Conservation (phyloP, 805 yeast genomes). For the Priceomyces castillae region DNA sequence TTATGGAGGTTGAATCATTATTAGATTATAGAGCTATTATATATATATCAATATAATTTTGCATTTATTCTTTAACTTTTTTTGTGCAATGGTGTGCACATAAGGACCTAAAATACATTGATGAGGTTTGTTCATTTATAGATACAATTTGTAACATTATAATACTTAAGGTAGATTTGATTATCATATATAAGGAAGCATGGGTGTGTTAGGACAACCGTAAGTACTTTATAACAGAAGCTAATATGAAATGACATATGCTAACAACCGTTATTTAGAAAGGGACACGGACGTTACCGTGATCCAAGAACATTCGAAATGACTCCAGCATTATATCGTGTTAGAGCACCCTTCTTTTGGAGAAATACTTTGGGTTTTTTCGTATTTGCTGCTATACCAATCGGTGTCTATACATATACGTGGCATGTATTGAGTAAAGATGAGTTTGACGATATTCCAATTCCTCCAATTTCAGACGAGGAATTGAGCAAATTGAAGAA, state of each 20-base stretch:
- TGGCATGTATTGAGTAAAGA: conserved; percentile 66
- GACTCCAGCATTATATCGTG: conserved; percentile 92
- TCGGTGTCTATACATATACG: conserved; percentile 64
- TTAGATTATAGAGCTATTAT: conserved; percentile 19
- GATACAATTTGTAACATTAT: background rate
- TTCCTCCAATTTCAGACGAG: conserved; percentile 84
- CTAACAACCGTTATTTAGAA: conserved; percentile 21
- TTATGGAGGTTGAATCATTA: conserved; percentile 88
- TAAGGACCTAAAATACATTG: background rate
- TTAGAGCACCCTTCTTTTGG: conserved; percentile 83
- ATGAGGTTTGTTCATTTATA: background rate
- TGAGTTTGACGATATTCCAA: conserved; percentile 87
- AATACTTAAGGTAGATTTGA: background rate
- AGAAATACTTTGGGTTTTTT: conserved; percentile 65
- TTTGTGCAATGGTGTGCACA: background rate
- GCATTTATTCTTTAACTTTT: background rate
- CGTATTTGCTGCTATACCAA: conserved; percentile 59
- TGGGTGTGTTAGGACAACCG: conserved; percentile 32
- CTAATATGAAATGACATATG: background rate
- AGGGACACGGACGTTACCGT: conserved; percentile 43
- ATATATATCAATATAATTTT: conserved; percentile 1
- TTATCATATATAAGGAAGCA: conserved; percentile 7
- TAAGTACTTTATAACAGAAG: conserved; percentile 14
- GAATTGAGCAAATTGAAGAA: conserved; percentile 69
- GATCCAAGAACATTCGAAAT: conserved; percentile 75